Evolutionary conservation across 1,284 basidiomycete species (phyloP).

Genomic region (Ganoderma multipileum): DNA sequence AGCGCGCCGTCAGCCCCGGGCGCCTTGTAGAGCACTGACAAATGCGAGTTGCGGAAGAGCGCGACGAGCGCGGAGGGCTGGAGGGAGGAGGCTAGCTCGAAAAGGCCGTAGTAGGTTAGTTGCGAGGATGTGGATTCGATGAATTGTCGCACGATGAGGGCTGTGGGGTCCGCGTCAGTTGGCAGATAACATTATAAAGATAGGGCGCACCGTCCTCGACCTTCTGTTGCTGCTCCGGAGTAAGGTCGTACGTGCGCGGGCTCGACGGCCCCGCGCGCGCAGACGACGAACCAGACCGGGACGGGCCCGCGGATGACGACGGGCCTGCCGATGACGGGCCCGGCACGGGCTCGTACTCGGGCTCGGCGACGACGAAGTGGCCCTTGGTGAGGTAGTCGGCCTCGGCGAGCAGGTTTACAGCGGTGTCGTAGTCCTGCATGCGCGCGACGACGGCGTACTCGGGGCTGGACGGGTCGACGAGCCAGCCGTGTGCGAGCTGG

Average conservation of each 20-base stretch:
- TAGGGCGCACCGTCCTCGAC: conserved; percentile 68
- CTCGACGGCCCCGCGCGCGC: not conserved
- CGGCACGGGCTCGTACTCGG: conserved; percentile 19
- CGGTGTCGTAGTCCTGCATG: conserved; percentile 71
- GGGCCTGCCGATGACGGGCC: not conserved
- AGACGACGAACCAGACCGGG: not conserved
- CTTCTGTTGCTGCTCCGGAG: conserved; percentile 60
- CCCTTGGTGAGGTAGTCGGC: conserved; percentile 78
- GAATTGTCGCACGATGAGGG: conserved; percentile 73
- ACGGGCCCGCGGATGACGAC: not conserved
- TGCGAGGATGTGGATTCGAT: conserved; percentile 80
- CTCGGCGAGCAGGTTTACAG: conserved; percentile 76
- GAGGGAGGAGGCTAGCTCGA: conserved; percentile 67
- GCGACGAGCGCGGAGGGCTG: conserved; percentile 68
- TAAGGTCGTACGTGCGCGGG: conserved; percentile 39
- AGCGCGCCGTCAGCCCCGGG: conserved; percentile 53
- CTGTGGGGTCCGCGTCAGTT: conserved; percentile 45
- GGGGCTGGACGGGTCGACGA: conserved; percentile 77
- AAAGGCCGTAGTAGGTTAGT: conserved; percentile 85
- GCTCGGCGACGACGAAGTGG: conserved; percentile 53
- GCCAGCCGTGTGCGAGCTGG: conserved; percentile 88
- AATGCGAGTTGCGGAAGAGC: conserved; percentile 89
- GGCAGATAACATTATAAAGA: not conserved
- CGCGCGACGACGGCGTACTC: conserved; percentile 64
- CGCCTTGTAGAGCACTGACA: conserved; percentile 84